Evolutionary conservation across 225 moss, liverwort and hornwort genomes (phyloP), one percentile per base, ranked within the genome.

Genomic region (Thuidium tamariscinum): DNA sequence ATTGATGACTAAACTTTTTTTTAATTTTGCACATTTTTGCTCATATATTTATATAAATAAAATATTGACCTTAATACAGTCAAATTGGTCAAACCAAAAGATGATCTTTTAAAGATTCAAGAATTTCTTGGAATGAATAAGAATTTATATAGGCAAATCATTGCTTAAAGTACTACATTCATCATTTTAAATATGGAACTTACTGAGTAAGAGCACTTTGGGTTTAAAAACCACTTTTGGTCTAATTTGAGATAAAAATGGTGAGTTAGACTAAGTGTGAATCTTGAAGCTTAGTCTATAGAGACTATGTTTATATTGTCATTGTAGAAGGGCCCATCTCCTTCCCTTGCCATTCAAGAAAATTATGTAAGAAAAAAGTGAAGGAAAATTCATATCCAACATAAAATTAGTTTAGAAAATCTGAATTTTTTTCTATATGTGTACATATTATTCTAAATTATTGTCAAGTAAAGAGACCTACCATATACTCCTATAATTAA

Each of bases 191-290:
- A 26, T 26, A 26, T 26, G 1, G 0, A 42, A 26, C 2, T n/a
- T n/a, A n/a, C n/a, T n/a, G n/a, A n/a, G n/a, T 25, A 0, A 8
- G 0, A 41, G 15, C 2, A 8, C 5, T 39, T 68, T 27, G 2
- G 27, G 3, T 0, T 8, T 15, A 17, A 70, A 9, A 70, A 5
- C 4, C 26, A 42, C 4, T 5, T 2, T 70, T 26, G 27, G 9
- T 15, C 2, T 9, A 44, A 71, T 16, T 44, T 27, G 9, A 2
- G 2, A 71, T 26, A 27, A 17, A n/a, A 46, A 29, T 72, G 17
- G 11, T 16, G 3, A 29, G 2, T 10, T 29, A 72, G 6, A 18
- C 6, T 0, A n/a, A n/a, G n/a, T n/a, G 29, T 29, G 29, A 29
- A 0, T 10, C 6, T 30, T 18, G 6, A 44, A 71, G 17, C 3